Base-by-base conservation (phyloP, 1,139 yeast genomes). In the Blastobotrys malaysiensis region DNA sequence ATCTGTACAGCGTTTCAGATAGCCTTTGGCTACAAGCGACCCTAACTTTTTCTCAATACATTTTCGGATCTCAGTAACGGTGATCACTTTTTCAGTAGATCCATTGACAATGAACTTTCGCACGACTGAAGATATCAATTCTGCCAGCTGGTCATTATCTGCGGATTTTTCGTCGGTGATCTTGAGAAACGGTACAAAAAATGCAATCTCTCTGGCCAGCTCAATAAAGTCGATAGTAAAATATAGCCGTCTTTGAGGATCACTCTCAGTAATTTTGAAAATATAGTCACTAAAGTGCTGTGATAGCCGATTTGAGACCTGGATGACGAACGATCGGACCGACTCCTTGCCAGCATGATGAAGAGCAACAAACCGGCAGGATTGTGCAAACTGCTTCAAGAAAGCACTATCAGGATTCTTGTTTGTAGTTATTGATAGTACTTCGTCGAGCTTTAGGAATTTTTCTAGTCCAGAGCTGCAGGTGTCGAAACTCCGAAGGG, bases 401-500 rank as follows among this genome's bases (percentile, higher is more conserved):
- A 84, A 73, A 20, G 84, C 85, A 0, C 98, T 93, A 66, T 93
- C 93, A 21, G 93, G 75, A 66, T 91, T 96, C 69, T 93, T 98
- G 68, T 93, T 93, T 66, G 93, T 93, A 98, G 98, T 93, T 69
- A 99, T 79, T 72, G 93, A 93, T 63, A 98, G 75, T 0, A 98
- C 89, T 0, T 99, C 99, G 1, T 95, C 83, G 48, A 93, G 78
- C 69, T 93, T 93, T 50, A 89, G 82, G 98, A 93, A 91, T 67
- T 93, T 93, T 65, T 88, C 89, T 69, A 93, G 99, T 61, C 93
- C 74, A 16, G 97, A 96, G 0, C 98, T 90, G 52, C 93, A 74
- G 54, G 85, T 84, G 0, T 75, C 59, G 43, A 48, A 47, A 26
- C 51, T 46, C 16, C 20, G 43, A 11, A 24, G 20, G 9, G 21